phyloP scores from a whole-genome alignment of 1,284 basidiomycete species.

The Macrocybe sp. region DNA sequence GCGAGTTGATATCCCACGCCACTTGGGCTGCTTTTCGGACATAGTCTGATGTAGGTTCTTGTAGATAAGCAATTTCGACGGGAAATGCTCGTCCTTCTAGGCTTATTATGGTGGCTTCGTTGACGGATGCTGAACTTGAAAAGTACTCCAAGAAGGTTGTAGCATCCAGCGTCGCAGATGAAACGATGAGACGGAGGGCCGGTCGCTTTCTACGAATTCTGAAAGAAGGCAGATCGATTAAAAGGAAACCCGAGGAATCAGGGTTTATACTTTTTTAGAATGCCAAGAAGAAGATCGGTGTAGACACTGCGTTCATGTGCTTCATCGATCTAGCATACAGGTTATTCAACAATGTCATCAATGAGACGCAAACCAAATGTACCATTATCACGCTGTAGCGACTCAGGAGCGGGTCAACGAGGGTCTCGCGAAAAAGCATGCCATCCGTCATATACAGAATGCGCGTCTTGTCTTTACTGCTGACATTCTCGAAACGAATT shows the following conservation, averaged over 20 bases:
- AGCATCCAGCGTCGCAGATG: conserved; percentile 94
- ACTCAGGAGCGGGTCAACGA: conserved; percentile 84
- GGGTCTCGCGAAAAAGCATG: conserved; percentile 93
- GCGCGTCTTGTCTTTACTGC: conserved; percentile 75
- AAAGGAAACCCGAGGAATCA: conserved; percentile 19
- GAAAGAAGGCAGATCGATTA: conserved; percentile 17
- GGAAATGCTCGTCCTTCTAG: conserved; percentile 92
- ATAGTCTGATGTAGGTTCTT: conserved; percentile 77
- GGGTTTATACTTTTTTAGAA: conserved; percentile 77
- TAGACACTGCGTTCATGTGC: conserved; percentile 95
- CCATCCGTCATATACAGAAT: conserved; percentile 98
- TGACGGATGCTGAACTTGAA: conserved; percentile 42
- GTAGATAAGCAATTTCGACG: conserved; percentile 78
- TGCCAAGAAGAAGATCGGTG: conserved; percentile 89
- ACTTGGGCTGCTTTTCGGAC: conserved; percentile 80
- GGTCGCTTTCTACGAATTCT: conserved; percentile 89
- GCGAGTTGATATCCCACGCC: conserved; percentile 82
- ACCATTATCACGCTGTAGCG: conserved; percentile 96
- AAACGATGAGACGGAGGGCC: conserved; percentile 85
- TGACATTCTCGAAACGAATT: conserved; percentile 95
- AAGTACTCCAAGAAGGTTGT: conserved; percentile 88
- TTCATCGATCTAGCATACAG: conserved; percentile 76
- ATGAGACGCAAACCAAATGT: conserved; percentile 19
- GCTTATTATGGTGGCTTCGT: conserved; percentile 77
- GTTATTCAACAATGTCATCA: conserved; percentile 5